phyloP scores from a whole-genome alignment of 371 early-diverging fungal genomes.

The Fennellomyces sp. region DNA sequence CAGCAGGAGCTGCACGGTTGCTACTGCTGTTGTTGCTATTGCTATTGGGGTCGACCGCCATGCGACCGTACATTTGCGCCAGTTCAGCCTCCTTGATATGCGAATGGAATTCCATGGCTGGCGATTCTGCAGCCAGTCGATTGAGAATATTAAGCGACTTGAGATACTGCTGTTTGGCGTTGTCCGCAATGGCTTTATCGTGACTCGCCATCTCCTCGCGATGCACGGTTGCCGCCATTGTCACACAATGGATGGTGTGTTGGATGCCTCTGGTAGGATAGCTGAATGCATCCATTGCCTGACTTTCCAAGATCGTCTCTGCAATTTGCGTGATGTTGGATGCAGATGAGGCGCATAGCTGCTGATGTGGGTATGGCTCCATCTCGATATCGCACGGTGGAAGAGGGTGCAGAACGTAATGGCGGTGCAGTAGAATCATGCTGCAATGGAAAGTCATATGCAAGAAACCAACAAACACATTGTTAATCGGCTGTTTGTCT shows the following conservation, averaged over 20 bases:
- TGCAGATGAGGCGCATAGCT: slow-evolving; percentile 43
- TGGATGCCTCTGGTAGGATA: slow-evolving; percentile 46
- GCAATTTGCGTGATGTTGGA: slow-evolving; percentile 45
- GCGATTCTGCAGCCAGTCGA: slow-evolving; percentile 30
- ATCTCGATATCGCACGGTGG: slow-evolving; percentile 13
- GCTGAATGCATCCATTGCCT: slow-evolving; percentile 23
- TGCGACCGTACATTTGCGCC: slow-evolving; percentile 26
- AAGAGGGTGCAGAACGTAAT: slow-evolving; percentile 50
- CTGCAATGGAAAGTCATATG: slow-evolving; percentile 84
- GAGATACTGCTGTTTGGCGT: slow-evolving; percentile 30
- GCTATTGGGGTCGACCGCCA: slow-evolving; percentile 16
- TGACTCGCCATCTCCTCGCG: slow-evolving; percentile 28
- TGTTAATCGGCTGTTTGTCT: slow-evolving; percentile 46
- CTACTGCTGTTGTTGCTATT: neutral
- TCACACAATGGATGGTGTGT: slow-evolving; percentile 43
- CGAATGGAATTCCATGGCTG: slow-evolving; percentile 33
- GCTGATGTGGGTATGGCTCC: slow-evolving; percentile 34
- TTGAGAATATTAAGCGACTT: slow-evolving; percentile 28
- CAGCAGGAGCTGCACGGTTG: slow-evolving; percentile 3
- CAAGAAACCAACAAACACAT: slow-evolving; percentile 46
- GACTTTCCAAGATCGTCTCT: slow-evolving; percentile 30
- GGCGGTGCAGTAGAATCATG: slow-evolving; percentile 80
- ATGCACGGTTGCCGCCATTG: slow-evolving; percentile 42
- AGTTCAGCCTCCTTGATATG: slow-evolving; percentile 31
- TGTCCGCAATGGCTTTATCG: slow-evolving; percentile 7